Percentiles rank a stretch among this genome's conserved stretches.
phyloP scores from a whole-genome alignment of 495 filamentous ascomycete species.

The Tuber umbilicatum region DNA sequence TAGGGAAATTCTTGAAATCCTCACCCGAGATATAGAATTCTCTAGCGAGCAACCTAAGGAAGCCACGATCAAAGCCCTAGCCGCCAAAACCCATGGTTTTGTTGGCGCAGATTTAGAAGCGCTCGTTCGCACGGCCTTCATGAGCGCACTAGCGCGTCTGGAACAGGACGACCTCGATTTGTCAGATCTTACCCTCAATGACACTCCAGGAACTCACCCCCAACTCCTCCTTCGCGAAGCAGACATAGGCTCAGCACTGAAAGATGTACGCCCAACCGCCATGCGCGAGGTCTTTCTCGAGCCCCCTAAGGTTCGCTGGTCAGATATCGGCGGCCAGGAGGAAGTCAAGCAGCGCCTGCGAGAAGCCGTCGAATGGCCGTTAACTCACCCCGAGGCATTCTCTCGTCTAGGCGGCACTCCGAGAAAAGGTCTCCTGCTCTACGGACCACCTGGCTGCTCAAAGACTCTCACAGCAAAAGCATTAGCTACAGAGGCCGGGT shows the following conservation, averaged over 20 bases:
- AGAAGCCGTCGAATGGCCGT: conserved; percentile 58
- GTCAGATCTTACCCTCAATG: neutral
- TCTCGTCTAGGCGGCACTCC: conserved; percentile 56
- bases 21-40: conserved; percentile 41
- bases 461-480: conserved; percentile 93
- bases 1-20: conserved; percentile 62
- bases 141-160: conserved; percentile 26
- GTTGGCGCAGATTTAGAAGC: conserved; percentile 59
- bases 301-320: conserved; percentile 77
- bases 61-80: conserved; percentile 44
- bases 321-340: conserved; percentile 83
- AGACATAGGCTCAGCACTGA: conserved; percentile 54
- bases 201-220: neutral
- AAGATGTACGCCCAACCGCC: conserved; percentile 64
- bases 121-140: conserved; percentile 45
- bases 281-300: conserved; percentile 89
- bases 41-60: conserved; percentile 50
- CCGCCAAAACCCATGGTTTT: conserved; percentile 60
- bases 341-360: conserved; percentile 66
- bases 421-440: conserved; percentile 79
- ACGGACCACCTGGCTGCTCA: conserved; percentile 91
- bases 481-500: conserved; percentile 79
- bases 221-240: conserved; percentile 41
- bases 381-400: conserved; percentile 58
- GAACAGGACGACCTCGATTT: neutral